Evolutionary conservation across 495 filamentous ascomycete genomes (phyloP).

Genomic region (Tuber brumale): DNA sequence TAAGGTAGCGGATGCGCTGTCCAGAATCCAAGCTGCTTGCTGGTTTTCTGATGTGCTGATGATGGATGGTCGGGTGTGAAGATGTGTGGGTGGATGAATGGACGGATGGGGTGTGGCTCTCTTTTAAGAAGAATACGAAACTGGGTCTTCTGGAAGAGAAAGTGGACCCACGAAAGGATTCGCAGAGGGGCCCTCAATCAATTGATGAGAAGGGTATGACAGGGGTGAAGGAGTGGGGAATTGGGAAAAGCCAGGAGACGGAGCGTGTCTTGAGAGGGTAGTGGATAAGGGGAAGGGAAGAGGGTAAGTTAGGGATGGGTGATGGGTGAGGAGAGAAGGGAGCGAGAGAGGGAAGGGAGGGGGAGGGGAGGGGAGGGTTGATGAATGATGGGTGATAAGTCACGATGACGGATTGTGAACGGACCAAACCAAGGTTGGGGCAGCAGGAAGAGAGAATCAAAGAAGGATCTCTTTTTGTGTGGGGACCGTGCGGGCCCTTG

Average conservation of each 20-base stretch:
- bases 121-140: conserved; percentile 20
- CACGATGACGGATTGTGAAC: conserved; percentile 26
- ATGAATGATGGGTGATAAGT: conserved; percentile 25
- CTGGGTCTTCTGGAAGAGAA: conserved; percentile 33
- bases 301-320: conserved; percentile 25
- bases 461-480: conserved; percentile 18
- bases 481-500: conserved; percentile 25
- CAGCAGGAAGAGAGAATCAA: conserved; percentile 8
- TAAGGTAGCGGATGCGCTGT: conserved; percentile 2
- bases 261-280: background rate
- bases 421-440: conserved; percentile 27
- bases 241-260: background rate
- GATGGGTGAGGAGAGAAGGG: conserved; percentile 16
- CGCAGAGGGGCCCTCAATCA: background rate
- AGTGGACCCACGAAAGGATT: background rate
- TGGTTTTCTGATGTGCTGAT: background rate
- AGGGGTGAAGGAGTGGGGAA: background rate
- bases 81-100: conserved; percentile 31
- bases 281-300: conserved; percentile 21
- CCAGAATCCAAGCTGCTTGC: conserved; percentile 1
- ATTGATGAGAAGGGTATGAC: background rate
- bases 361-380: conserved; percentile 20
- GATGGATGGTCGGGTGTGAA: conserved; percentile 10
- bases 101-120: conserved; percentile 28
- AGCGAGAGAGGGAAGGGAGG: conserved; percentile 6